Conservation (phyloP, 2,329 filamentous ascomycete species). For the Biscogniauxia sp. region DNA sequence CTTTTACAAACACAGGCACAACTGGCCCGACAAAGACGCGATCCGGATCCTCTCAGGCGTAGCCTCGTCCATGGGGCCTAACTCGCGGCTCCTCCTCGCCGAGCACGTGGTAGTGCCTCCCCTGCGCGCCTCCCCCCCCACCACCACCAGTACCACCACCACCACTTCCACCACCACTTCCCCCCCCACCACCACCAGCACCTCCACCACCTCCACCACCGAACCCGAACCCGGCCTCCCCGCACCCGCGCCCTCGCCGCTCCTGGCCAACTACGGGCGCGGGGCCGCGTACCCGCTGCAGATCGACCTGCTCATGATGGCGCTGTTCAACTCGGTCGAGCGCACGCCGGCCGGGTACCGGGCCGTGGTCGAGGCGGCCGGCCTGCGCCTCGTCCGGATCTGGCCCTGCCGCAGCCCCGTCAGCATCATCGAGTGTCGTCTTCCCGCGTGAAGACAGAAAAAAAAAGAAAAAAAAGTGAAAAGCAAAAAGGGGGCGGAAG, state of each 20-base stretch:
- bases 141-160: background rate
- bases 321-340: background rate
- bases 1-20: slow-evolving; percentile 1
- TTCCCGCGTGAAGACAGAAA: background rate
- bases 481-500: no score
- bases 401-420: background rate
- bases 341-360: background rate
- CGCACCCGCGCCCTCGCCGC: background rate
- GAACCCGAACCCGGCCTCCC: no score
- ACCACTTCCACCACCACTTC: background rate
- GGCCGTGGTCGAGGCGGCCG: background rate
- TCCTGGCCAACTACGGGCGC: background rate
- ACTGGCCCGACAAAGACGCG: slow-evolving; percentile 18
- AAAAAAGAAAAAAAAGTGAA: no score
- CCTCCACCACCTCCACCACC: background rate
- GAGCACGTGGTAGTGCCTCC: background rate
- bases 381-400: background rate
- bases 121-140: background rate
- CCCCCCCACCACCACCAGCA: background rate
- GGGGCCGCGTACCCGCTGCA: background rate
- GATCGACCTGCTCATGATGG: background rate
- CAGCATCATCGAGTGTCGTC: background rate
- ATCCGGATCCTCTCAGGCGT: slow-evolving; percentile 12
- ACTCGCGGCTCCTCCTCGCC: background rate
- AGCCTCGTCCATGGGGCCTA: slow-evolving; percentile 13